Conservation (phyloP, 306 rosid species). For the Medicago lupulina region DNA sequence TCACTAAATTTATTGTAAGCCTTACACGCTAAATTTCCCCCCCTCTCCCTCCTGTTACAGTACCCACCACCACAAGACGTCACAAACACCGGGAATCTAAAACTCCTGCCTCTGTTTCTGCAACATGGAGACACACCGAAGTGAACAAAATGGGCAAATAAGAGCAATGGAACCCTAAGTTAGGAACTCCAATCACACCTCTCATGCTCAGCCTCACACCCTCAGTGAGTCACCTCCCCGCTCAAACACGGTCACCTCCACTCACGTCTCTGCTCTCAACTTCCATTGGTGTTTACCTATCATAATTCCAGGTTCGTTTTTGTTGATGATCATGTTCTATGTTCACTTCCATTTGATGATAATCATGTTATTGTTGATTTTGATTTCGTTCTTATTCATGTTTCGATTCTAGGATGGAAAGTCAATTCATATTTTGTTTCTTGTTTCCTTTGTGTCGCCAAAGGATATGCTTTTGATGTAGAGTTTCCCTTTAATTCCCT, state of each 20-base stretch:
- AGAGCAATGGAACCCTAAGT: background rate
- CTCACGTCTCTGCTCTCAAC: background rate
- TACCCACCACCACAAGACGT: background rate
- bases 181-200: background rate
- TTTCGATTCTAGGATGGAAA: background rate
- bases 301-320: background rate
- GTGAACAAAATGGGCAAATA: background rate
- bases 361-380: background rate
- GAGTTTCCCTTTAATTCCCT: background rate
- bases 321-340: background rate
- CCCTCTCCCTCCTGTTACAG: background rate
- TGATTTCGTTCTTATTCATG: background rate
- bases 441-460: background rate
- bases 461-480: background rate
- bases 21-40: background rate
- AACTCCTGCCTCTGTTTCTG: background rate
- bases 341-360: constrained; percentile 1
- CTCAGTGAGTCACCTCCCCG: background rate
- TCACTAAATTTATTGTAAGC: background rate
- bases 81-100: background rate
- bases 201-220: background rate
- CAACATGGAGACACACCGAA: background rate
- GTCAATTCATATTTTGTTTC: background rate
- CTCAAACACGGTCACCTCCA: background rate
- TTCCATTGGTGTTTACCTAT: too few relatives aligned